Base-by-base conservation (phyloP, 257 asterid genomes). In the Coffea eugenioides region DNA sequence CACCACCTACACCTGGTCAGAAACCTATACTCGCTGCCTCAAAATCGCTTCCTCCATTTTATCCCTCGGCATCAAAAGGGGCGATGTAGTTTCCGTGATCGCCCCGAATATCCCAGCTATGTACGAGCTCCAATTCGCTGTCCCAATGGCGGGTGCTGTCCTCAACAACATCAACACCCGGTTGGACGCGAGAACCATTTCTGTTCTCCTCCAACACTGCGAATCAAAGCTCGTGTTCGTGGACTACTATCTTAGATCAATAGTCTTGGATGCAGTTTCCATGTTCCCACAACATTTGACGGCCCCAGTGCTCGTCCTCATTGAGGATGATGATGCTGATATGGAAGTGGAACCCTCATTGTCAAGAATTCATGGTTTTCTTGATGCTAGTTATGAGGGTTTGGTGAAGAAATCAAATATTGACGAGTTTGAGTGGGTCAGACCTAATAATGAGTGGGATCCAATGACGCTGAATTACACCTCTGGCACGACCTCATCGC, bases 401-500 rank as follows among this genome's bases (percentile, higher is more conserved):
- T 3, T 81, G 84, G 75, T 77, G 4, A 12, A 34, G 25, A 85
- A 67, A 4, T 97, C 94, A 0, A 88, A 89, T 82, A 75, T 82
- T 48, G 59, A 90, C 87, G 54, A 70, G 4, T 94, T 94, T 84
- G 69, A 84, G 41, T 94, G 98, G 97, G 16, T 91, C 14, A 86
- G 87, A 0, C 98, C 97, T 5, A 67, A 23, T 6, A 86, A 80
- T 11, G 98, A 94, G 66, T 89, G 62, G 27, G 92, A 85, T 18
- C 97, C 98, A 5, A 25, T 94, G 51, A 73, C 87, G 0, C 66
- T 92, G 64, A 94, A 91, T 78, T 94, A 94, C 85, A 94, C 98
- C 39, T 94, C 98, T 10, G 98, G 97, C 6, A 94, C 98, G 18
- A 94, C 98, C 7, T 91, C 97, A 3, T 76, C 95, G 1, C 98